Evolutionary conservation across 306 rosid species (phyloP), one percentile per base, ranked within the genome.

Genomic region (Purshia tridentata): DNA sequence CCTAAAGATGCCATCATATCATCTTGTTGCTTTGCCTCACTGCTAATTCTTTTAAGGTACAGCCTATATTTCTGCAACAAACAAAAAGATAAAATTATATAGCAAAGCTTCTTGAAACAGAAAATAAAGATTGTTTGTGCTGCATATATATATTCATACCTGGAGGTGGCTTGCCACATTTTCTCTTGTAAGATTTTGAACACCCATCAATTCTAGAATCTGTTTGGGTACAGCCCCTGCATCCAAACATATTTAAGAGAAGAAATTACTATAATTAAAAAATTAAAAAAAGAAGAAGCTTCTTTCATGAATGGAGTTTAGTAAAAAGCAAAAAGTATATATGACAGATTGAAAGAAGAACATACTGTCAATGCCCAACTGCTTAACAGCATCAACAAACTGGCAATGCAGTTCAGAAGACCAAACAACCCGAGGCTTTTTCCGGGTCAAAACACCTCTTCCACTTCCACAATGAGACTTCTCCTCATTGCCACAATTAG

Each of bases 191-290:
- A 91, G 95, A 72, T 91, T 94, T 49, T 91, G 96, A 52, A 88
- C 97, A 72, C 88, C 91, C 98, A 94, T 94, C 91, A 89, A 53
- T 75, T 94, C 98, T 60, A 94, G 91, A 82, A 94, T 89, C 75
- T 84, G 91, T 79, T 94, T 94, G 58, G 97, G 98, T 65, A 94
- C 97, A 75, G 97, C 98, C 80, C 91, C 98, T 94, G 96, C 85
- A 79, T 70, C 47, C 69, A 79, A 77, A 69, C 60, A 76, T 69
- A 40, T 75, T 53, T 46, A 69, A 39, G 55, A 23, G 6, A 22
- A 23, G 8, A 11, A 70, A 23, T 57, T 45, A 71, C 55, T 42
- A 41, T 29, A 9, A 0, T 29, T 29, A 29, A 29, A 29, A 2
- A 29, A 29, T n/a, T n/a, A n/a, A n/a, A n/a, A n/a, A n/a, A n/a